These are phyloP conservation scores for Fremontodendron californicum DNA, from an alignment of 345 rosid species.

Conservation along the genomic window DNA sequence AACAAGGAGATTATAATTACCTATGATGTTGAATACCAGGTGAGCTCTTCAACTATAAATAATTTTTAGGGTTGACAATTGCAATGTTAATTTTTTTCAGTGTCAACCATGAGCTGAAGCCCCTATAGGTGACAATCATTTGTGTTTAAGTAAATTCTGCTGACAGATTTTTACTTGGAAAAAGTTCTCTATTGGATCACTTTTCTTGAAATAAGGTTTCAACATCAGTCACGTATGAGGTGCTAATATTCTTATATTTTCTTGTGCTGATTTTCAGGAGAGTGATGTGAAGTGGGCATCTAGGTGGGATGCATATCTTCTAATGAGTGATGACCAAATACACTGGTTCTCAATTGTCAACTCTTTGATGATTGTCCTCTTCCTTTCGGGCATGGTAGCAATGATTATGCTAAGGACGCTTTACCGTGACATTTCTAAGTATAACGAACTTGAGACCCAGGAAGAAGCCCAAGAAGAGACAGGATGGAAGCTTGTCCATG, in stretches of 20 bases:
- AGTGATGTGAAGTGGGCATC: slow-evolving; percentile 88
- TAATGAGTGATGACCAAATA: slow-evolving; percentile 75
- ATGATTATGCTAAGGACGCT: slow-evolving; percentile 81
- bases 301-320: slow-evolving; percentile 83
- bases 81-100: not conserved
- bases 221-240: not conserved
- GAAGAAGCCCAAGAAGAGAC: slow-evolving; percentile 92
- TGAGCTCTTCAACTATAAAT: slow-evolving; percentile 26
- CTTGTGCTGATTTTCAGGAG: slow-evolving; percentile 36
- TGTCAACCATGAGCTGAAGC: not conserved
- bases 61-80: not conserved
- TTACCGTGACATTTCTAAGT: slow-evolving; percentile 76
- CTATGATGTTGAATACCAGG: slow-evolving; percentile 88
- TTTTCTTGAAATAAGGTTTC: not conserved
- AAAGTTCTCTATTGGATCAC: not conserved
- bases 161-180: not conserved
- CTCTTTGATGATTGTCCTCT: slow-evolving; percentile 76
- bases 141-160: not conserved
- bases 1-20: slow-evolving; percentile 81
- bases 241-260: slow-evolving; percentile 13
- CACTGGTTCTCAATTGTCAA: slow-evolving; percentile 86
- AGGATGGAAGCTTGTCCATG: slow-evolving; percentile 81
- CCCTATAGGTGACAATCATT: not conserved
- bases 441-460: slow-evolving; percentile 77
- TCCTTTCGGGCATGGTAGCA: slow-evolving; percentile 83